Percentiles rank a stretch among this genome's conserved stretches.
Conservation (phyloP, 371 early-diverging fungal genomes). For the Polyrhizophydium stewartii region DNA sequence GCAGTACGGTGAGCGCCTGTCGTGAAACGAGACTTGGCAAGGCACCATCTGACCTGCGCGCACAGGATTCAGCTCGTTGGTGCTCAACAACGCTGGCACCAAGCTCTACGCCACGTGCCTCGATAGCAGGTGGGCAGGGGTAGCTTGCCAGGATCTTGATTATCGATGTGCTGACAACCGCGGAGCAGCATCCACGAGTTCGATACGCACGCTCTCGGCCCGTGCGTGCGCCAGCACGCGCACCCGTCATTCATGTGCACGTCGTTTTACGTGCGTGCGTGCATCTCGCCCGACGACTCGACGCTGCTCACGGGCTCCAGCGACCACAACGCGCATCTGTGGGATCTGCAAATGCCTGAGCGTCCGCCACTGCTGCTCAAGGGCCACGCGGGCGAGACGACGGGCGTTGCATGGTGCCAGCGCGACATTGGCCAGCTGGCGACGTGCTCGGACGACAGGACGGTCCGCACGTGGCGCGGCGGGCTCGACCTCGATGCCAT, state of each 20-base stretch:
- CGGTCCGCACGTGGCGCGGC: constrained; percentile 14
- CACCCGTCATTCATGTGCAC: constrained; percentile 9
- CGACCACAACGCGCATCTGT: constrained; percentile 22
- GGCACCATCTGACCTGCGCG: background rate
- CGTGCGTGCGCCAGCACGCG: constrained; percentile 11
- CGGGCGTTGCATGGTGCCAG: constrained; percentile 17
- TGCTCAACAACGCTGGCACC: constrained; percentile 12
- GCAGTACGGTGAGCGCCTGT: background rate
- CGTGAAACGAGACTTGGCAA: background rate
- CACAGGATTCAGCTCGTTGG: constrained; percentile 22
- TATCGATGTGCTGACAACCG: background rate
- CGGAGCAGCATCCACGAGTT: constrained; percentile 24
- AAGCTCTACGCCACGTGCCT: constrained; percentile 24
- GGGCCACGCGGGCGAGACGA: constrained; percentile 19
- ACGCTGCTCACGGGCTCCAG: constrained; percentile 28
- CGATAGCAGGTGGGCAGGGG: constrained; percentile 15
- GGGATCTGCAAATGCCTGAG: constrained; percentile 15
- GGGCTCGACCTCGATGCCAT: background rate
- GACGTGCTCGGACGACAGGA: constrained; percentile 16
- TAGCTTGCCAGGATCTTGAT: background rate
- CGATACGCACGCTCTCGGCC: constrained; percentile 9
- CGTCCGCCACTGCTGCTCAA: constrained; percentile 13
- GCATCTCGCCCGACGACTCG: constrained; percentile 25
- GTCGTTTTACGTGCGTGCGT: constrained; percentile 30
- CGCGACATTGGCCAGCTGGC: constrained; percentile 9